Evolutionary conservation across 2,329 filamentous ascomycete genomes (phyloP), one percentile per base, ranked within the genome.

Genomic region (Bipolaris bicolor): DNA sequence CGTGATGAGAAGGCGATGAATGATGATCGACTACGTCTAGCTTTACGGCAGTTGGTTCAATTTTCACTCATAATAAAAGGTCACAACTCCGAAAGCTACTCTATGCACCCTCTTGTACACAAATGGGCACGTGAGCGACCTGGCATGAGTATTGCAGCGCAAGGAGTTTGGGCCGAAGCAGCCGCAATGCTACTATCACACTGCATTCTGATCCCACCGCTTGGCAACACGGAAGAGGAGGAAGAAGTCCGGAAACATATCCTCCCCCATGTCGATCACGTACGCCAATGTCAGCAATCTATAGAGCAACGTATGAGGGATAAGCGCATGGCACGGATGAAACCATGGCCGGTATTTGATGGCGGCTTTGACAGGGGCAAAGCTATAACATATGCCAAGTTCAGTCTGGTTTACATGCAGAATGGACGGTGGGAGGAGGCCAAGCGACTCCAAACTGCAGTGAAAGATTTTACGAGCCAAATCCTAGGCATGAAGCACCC

Each of bases 51-150:
- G 37, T 40, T 40, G 37, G 22, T 18, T 40, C 37, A 22, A 37
- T 50, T 64, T 24, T 71, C 66, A 16, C 50, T 75, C 7, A 56
- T 75, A 7, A 68, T 44, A 7, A 49, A 67, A 34, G 47, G 67
- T 39, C 49, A 60, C 37, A 40, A 22, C 37, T 40, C 37, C 9
- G 13, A 43, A 43, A 67, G 59, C 48, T 75, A 70, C 47, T 75
- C 67, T 5, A 66, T 74, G 59, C 72, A 76, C 60, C 72, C 69
- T 9, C 48, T 75, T 15, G 64, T 74, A 9, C 72, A 76, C 48
- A 62, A 45, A 7, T 76, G 72, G 73, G 71, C 66, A 3, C 58
- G 73, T 29, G 68, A 73, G 43, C 58, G 72, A 39, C 70, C 68
- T 2, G 50, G 65, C 24, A 37, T 46, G 31, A 52, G 41, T 39